These are phyloP conservation scores for Hyaloscypha bicolor DNA, from an alignment of 495 filamentous ascomycete genomes.

Conservation along the genomic window DNA sequence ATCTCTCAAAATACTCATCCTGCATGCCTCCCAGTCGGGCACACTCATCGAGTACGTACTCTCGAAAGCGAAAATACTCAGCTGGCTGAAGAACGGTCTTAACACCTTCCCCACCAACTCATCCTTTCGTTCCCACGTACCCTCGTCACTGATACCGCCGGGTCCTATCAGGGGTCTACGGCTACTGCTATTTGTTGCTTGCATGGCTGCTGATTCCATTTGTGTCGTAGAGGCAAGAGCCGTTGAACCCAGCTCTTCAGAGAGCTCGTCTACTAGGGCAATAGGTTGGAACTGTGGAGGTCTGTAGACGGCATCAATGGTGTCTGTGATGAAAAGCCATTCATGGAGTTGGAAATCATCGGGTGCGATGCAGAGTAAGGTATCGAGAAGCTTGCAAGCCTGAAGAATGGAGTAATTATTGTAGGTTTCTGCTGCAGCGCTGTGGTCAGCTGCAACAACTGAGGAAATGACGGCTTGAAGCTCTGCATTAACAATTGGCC, in stretches of 20 bases:
- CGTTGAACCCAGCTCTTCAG: slow-evolving; percentile 69
- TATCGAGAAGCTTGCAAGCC: slow-evolving; percentile 89
- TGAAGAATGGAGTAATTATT: slow-evolving; percentile 76
- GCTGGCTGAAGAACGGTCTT: slow-evolving; percentile 84
- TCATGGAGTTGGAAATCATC: slow-evolving; percentile 96
- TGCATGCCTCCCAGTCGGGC: slow-evolving; percentile 70
- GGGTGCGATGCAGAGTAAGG: slow-evolving; percentile 78
- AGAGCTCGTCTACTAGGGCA: slow-evolving; percentile 83
- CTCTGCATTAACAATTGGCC: slow-evolving; percentile 88
- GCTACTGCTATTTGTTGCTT: slow-evolving; percentile 21
- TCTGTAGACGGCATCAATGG: slow-evolving; percentile 92
- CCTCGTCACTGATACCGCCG: slow-evolving; percentile 51
- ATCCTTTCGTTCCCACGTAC: slow-evolving; percentile 58
- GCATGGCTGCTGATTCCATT: slow-evolving; percentile 18
- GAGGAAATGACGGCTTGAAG: slow-evolving; percentile 81
- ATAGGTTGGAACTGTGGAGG: slow-evolving; percentile 70
- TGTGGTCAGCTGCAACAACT: slow-evolving; percentile 67
- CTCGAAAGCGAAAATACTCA: slow-evolving; percentile 93
- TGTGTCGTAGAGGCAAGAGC: slow-evolving; percentile 35
- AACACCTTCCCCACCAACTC: slow-evolving; percentile 75
- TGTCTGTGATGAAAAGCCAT: slow-evolving; percentile 97
- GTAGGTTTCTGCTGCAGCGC: slow-evolving; percentile 65
- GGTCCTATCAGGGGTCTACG: slow-evolving; percentile 51
- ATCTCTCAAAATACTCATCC: slow-evolving; percentile 71
- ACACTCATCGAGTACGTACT: slow-evolving; percentile 81